Evolutionary conservation across 73 alveolate species (phyloP), one percentile per base, ranked within the genome.

Genomic region (Blepharisma stoltei): DNA sequence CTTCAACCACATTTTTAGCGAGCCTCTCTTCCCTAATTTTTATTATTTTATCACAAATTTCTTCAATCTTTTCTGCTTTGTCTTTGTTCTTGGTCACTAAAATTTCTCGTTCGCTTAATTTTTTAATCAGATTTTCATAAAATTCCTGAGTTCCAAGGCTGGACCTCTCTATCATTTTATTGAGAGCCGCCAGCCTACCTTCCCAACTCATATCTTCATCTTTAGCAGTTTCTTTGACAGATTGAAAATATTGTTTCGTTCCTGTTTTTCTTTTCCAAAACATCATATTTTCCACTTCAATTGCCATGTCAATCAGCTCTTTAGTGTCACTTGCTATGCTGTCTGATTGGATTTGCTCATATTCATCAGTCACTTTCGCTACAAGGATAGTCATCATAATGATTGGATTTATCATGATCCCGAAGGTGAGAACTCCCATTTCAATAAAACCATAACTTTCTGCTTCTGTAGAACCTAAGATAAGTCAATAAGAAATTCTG

Each of bases 201-300:
- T 60, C 73, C 73, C 73, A 60, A 60, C 46, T 18, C 18, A 14
- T 14, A 25, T 18, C 46, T n/a, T 60, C 46, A 25, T 60, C 73
- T 60, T 60, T 60, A 38, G 23, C 14, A 25, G 14, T 18, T 9
- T 25, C 14, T 14, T 60, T 38, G 45, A 25, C 46, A 25, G 45
- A 20, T 2, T 60, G 73, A 60, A 60, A 60, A 25, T 60, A 60
- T 9, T 20, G 14, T 18, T 14, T 20, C 5, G 0, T 14, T n/a
- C 23, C 23, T 20, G 48, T 20, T 8, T 60, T 25, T 5, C 73
- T 60, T 5, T 38, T 14, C 11, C 46, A 14, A 25, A 60, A 14
- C 18, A 60, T 60, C 73, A 60, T 60, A 38, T 60, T 60, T 60
- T 60, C 73, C 6, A 60, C 73, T 60, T 60, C 73, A 60, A 20